Evolutionary conservation across 306 rosid genomes (phyloP), one percentile per base, ranked within the genome.

Genomic region (Vigna unguiculata): DNA sequence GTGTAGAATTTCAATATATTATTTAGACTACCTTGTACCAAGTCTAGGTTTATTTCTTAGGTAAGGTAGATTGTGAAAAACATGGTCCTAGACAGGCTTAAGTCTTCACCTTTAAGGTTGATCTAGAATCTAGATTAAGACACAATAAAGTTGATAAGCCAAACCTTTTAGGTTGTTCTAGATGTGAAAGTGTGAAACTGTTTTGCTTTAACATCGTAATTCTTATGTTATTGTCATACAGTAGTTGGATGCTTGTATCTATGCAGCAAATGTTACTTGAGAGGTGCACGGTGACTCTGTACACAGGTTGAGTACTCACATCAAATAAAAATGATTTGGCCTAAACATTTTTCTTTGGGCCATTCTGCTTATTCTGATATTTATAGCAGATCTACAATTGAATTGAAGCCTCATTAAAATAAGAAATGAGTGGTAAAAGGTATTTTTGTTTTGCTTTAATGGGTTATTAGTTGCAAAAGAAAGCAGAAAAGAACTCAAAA

Each of bases 81-180:
- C 34, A 30, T 5, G 34, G 34, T 32, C 36, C 36, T 32, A 32
- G 36, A 32, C 1, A 41, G 43, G 11, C 43, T 38, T 53, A 79
- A 57, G 47, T 86, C 86, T 85, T 90, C 96, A 72, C 93, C 96
- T 87, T 86, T 73, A 58, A 91, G 93, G 61, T 55, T 55, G 28
- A 22, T 22, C 61, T 5, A 21, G 17, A 22, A 22, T 55, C 34
- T 12, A 21, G 34, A 22, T 21, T 12, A 22, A 55, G 9, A 55
- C 62, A 11, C 62, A 2, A 55, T 55, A 30, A 22, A 55, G 62
- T 55, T 55, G 62, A 5, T 55, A 55, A 22, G 62, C 36, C 34
- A 22, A 55, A 55, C 62, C 36, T 55, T 22, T 55, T 2, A 54
- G 61, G 30, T 9, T 54, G 34, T 55, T 55, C 34, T 4, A 24